Conservation (phyloP, 1,139 yeast species). For the Candida neerlandica region DNA sequence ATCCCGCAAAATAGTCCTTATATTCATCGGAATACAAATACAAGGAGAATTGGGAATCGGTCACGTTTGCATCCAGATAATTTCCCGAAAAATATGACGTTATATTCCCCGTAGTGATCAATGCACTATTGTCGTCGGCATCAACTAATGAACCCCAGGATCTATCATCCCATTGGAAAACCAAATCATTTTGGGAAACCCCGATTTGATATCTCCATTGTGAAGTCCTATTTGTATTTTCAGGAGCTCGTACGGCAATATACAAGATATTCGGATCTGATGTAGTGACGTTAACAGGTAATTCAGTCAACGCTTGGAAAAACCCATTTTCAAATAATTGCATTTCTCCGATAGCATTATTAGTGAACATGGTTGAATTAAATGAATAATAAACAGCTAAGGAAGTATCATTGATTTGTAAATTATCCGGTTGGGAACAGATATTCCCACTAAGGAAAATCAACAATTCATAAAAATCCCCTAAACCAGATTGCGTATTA, state of each 20-base stretch:
- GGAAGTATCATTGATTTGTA: conserved; percentile 33
- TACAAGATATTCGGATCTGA: conserved; percentile 33
- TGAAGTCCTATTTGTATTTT: conserved; percentile 38
- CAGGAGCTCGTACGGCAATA: conserved; percentile 52
- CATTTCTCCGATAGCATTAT: conserved; percentile 36
- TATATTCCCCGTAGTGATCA: conserved; percentile 67
- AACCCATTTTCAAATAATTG: conserved; percentile 49
- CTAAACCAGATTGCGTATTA: conserved; percentile 48
- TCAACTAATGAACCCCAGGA: conserved; percentile 67
- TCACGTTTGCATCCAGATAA: conserved; percentile 26
- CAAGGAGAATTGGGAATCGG: conserved; percentile 43
- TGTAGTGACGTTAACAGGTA: conserved; percentile 8
- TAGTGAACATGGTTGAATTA: conserved; percentile 40
- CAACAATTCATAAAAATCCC: conserved; percentile 53
- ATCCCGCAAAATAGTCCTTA: conserved; percentile 36
- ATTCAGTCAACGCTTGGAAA: conserved; percentile 54
- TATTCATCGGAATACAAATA: conserved; percentile 49
- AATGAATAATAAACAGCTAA: conserved; percentile 54
- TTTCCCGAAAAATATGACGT: conserved; percentile 25
- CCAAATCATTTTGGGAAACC: conserved; percentile 64
- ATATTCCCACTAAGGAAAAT: conserved; percentile 64
- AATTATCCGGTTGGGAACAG: conserved; percentile 49
- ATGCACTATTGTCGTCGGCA: conserved; percentile 70
- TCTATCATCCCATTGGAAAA: conserved; percentile 69
- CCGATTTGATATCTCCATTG: conserved; percentile 69